Percentiles rank a stretch among this genome's conserved stretches.
These are phyloP conservation scores for Cryphonectria parasitica DNA, from an alignment of 2,329 filamentous ascomycete genomes.

Conservation along the genomic window DNA sequence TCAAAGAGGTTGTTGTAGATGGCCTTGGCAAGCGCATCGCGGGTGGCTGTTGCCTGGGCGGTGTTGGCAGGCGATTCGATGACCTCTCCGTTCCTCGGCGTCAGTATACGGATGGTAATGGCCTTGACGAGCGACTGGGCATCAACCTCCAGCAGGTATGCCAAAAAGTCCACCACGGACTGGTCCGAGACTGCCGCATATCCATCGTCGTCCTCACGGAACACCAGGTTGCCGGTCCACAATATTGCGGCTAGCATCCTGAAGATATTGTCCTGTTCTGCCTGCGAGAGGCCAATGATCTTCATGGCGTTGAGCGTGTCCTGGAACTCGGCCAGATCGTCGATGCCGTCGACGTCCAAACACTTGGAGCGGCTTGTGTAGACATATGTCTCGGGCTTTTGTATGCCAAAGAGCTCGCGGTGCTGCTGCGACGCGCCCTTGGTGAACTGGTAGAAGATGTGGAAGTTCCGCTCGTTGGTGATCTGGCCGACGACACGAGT, in stretches of 20 bases:
- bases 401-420: conserved; percentile 84
- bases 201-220: conserved; percentile 84
- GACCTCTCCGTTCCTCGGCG: conserved; percentile 66
- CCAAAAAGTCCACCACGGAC: conserved; percentile 91
- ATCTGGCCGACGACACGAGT: conserved; percentile 95
- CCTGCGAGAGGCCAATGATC: conserved; percentile 84
- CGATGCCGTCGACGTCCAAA: conserved; percentile 90
- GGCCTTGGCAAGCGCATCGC: conserved; percentile 91
- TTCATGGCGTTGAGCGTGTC: conserved; percentile 95
- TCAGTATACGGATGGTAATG: conserved; percentile 86
- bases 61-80: conserved; percentile 82
- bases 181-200: conserved; percentile 87
- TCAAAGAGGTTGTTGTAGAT: conserved; percentile 98
- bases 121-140: conserved; percentile 79
- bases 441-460: conserved; percentile 99
- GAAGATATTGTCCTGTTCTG: conserved; percentile 95
- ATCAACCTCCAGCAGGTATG: conserved; percentile 90
- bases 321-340: conserved; percentile 84
- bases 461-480: conserved; percentile 93
- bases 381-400: conserved; percentile 87
- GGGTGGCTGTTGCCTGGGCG: conserved; percentile 81
- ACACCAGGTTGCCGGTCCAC: conserved; percentile 94
- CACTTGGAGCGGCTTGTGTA: conserved; percentile 97
- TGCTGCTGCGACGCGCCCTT: conserved; percentile 91
- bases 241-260: conserved; percentile 89